phyloP scores from a whole-genome alignment of 108 stramenopile species.

The Stephanodiscus triporus region DNA sequence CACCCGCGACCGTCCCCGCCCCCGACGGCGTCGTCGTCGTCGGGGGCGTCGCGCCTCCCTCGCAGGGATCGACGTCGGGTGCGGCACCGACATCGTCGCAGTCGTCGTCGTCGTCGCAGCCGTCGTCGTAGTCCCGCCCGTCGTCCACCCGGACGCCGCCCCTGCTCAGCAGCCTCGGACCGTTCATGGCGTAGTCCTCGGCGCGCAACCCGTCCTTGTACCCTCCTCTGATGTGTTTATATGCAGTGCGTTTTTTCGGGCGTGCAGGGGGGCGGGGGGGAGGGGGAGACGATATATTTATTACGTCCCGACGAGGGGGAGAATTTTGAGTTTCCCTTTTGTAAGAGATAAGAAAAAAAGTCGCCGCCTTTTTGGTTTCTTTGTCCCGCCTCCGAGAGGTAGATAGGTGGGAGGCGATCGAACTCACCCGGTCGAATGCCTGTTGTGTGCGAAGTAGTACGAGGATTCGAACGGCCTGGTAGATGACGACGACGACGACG shows the following conservation, averaged over 20 bases:
- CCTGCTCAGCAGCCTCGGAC: constrained; percentile 67
- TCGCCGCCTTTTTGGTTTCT: too few species aligned
- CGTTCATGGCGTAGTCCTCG: constrained; percentile 86
- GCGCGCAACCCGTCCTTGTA: constrained; percentile 81
- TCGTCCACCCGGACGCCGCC: constrained; percentile 53
- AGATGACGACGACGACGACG: neutral
- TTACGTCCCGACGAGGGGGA: neutral
- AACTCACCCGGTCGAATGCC: constrained; percentile 21
- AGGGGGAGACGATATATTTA: neutral
- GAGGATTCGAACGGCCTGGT: constrained; percentile 75
- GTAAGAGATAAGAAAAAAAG: neutral
- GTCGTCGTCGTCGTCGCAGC: constrained; percentile 1
- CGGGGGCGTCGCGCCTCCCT: too few species aligned
- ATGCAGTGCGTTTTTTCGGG: neutral
- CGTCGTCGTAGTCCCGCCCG: neutral
- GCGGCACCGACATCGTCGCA: neutral
- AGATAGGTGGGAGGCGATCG: neutral
- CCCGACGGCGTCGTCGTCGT: constrained; percentile 41
- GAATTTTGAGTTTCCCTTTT: too few species aligned
- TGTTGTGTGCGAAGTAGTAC: constrained; percentile 84
- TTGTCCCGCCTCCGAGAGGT: too few species aligned
- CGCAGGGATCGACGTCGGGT: too few species aligned
- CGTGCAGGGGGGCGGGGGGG: neutral
- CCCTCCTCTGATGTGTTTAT: constrained; percentile 62
- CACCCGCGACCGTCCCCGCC: neutral